phyloP scores from a whole-genome alignment of 139 green algal species.

The Closterium sp. region DNA sequence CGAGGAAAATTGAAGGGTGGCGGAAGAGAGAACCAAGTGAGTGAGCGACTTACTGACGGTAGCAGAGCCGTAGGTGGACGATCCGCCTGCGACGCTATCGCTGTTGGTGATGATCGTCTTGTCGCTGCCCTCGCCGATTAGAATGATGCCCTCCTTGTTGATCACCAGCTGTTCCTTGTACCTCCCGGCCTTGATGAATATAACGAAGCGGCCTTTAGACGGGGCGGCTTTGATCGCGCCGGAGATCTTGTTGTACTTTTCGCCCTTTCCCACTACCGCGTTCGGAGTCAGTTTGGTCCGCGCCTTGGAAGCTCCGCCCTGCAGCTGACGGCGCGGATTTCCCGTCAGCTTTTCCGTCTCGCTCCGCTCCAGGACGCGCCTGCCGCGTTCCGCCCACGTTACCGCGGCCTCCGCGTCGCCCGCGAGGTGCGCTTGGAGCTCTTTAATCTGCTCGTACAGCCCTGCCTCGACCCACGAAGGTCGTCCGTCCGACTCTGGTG shows the following conservation, averaged over 20 bases:
- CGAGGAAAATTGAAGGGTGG: no score
- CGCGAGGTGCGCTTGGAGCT: background rate
- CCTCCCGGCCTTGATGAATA: background rate
- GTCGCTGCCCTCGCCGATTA: background rate
- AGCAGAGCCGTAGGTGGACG: background rate
- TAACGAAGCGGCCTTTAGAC: background rate
- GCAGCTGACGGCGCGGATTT: background rate
- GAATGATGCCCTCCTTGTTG: background rate
- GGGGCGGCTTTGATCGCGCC: background rate
- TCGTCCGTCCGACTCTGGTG: background rate
- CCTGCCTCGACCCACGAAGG: background rate
- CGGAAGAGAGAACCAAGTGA: no score
- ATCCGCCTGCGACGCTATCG: background rate
- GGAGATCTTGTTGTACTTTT: background rate
- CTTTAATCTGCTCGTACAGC: background rate
- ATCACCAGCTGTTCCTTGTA: background rate
- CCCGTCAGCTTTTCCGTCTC: background rate
- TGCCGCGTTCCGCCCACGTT: background rate
- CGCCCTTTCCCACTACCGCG: background rate
- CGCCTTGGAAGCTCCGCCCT: background rate
- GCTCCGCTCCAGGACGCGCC: background rate
- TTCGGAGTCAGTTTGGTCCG: background rate
- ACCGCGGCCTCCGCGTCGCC: background rate
- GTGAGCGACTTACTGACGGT: background rate
- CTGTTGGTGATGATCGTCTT: background rate